Base-by-base conservation (phyloP, 805 yeast species). In the Wickerhamomyces rabaulensis region DNA sequence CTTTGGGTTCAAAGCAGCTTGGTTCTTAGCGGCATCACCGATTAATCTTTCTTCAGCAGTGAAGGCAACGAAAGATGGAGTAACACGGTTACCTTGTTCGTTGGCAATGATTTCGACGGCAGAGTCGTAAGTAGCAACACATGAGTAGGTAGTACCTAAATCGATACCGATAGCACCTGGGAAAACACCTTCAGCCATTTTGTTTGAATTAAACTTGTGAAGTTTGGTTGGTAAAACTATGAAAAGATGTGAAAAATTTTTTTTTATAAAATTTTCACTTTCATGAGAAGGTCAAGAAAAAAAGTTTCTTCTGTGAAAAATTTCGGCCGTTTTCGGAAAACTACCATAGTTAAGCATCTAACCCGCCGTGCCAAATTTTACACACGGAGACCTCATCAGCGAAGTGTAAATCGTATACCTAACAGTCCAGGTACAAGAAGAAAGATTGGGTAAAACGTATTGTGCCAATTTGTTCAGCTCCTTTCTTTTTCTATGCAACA, bases 131-230 rank as follows among this genome's bases (percentile, higher is more conserved):
- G 83, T 82, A 70, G 87, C 88, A 64, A 82, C 88, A 82, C 88
- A 82, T 52, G 88, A 82, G 72, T 76, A 74, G 60, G 89, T 83
- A 64, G 95, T 87, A 82, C 95, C 95, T 75, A 87, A 79, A 80
- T 91, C 98, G 84, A 92, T 92, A 85, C 99, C 99, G 71, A 89
- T 87, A 75, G 94, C 94, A 86, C 97, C 97, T 83, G 91, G 94
- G 85, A 87, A 90, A 79, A 90, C 94, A 85, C 96, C 96, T 82
- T 90, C 97, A 84, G 91, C 87, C 91, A 84, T 84, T 74, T 52
- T 74, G 76, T 50, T 50, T 41, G 39, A 45, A 31, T 39, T 46
- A 44, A 42, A 47, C 37, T 44, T 44, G 21, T 43, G 48, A 31
- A 45, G 39, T 27, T 45, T 35, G 35, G 44, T 36, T 42, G 45